Conservation (phyloP, 108 stramenopile species). For the Skeletonema potamos region DNA sequence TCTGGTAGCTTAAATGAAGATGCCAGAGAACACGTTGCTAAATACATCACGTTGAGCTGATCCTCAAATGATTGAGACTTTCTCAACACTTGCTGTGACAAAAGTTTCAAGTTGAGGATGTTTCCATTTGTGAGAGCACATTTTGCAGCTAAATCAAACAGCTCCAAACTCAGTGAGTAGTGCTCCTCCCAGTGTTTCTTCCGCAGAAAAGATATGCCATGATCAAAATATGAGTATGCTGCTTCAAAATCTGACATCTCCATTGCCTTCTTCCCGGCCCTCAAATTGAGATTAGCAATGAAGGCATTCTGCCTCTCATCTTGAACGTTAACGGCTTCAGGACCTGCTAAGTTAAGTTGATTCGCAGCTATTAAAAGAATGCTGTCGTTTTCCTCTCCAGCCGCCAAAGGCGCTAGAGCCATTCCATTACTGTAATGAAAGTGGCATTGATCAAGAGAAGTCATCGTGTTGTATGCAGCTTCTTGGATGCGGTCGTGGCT, state of each 20-base stretch:
- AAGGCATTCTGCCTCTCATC: background rate
- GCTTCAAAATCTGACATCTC: too few relatives aligned
- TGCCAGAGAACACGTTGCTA: background rate
- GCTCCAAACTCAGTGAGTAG: too few relatives aligned
- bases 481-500: constrained; percentile 20
- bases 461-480: constrained; percentile 13
- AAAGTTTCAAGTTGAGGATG: background rate
- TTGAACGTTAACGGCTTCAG: background rate
- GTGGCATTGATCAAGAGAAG: too few relatives aligned
- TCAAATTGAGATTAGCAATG: constrained; percentile 13
- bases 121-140: constrained; percentile 2
- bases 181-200: too few relatives aligned
- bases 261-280: too few relatives aligned
- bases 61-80: constrained; percentile 8
- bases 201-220: too few relatives aligned
- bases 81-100: constrained; percentile 3
- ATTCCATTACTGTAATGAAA: background rate
- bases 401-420: background rate
- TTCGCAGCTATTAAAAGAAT: constrained; percentile 16
- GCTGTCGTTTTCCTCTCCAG: constrained; percentile 3
- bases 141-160: too few relatives aligned
- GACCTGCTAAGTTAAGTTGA: constrained; percentile 22
- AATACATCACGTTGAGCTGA: background rate
- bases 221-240: too few relatives aligned
- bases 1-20: background rate